Base-by-base conservation (phyloP, 2,329 filamentous ascomycete species). In the Atkinsonella texensis region DNA sequence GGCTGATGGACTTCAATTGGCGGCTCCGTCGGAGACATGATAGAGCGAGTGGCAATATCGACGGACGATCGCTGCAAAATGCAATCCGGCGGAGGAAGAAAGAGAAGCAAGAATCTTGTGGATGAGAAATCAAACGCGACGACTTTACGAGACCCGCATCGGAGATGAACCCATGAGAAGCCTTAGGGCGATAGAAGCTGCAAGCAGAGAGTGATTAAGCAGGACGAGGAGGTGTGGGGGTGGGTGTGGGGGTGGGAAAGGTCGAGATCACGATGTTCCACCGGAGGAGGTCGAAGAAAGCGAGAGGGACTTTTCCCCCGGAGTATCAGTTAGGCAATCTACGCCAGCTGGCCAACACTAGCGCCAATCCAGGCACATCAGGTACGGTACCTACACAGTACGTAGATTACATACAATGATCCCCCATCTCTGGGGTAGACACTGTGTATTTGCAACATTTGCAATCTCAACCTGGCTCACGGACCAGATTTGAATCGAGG, bases 21-120 rank as follows among this genome's bases (percentile, higher is more conserved):
- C 6, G 31, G 23, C 41, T 50, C 48, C 32, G 48, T 33, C 41
- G 48, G 48, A 46, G 41, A 38, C 48, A 28, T 50, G 41, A 13
- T 15, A 32, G 15, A 43, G n/a, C 18, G 12, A 18, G n/a, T 42
- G 40, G 10, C n/a, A 20, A n/a, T 4, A 4, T 42, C 40, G 7
- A 4, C 40, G 39, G 38, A 38, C 23, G 38, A 12, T 49, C 13
- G 41, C 31, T 28, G 5, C 11, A 31, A 9, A 20, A 43, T 28
- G 28, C 41, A 15, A 38, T 46, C 15, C 43, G 23, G 12, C 28
- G 40, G n/a, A 42, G 10, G 17, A n/a, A 12, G 18, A 42, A 42
- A 12, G 28, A 8, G 40, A n/a, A 42, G n/a, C n/a, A 20, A 15
- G 3, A 38, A 38, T 38, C 8, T 28, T 1, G 7, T 28, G 4